These are phyloP conservation scores for Hansenula lynferdii DNA, from an alignment of 1,139 yeast species.

Conservation along the genomic window DNA sequence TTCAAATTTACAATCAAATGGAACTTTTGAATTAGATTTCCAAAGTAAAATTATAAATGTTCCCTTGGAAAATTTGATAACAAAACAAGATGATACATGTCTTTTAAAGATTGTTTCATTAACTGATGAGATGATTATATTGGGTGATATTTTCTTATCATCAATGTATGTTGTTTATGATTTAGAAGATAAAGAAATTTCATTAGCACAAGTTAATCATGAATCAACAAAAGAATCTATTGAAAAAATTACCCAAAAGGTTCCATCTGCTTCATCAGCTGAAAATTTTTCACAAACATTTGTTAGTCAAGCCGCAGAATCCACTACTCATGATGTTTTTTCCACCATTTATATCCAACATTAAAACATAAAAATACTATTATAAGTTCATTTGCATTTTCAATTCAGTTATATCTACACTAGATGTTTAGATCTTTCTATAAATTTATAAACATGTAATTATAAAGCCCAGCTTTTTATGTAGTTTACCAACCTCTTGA, in stretches of 20 bases:
- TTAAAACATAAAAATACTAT: no score
- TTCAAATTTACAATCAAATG: not conserved
- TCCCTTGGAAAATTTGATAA: constrained; percentile 38
- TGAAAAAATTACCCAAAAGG: constrained; percentile 32
- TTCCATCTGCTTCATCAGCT: no score
- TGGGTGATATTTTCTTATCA: constrained; percentile 74
- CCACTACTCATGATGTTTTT: no score
- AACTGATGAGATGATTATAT: constrained; percentile 28
- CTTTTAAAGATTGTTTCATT: constrained; percentile 25
- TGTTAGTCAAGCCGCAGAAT: no score
- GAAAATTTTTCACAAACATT: no score
- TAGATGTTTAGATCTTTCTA: no score
- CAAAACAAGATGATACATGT: constrained; percentile 21
- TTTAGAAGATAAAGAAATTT: constrained; percentile 55
- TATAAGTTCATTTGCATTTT: no score
- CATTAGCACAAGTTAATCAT: constrained; percentile 55
- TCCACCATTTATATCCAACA: no score
- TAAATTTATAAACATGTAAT: no score
- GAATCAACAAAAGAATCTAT: constrained; percentile 32
- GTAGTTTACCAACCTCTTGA: constrained; percentile 1
- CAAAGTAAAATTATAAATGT: constrained; percentile 44
- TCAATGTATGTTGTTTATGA: constrained; percentile 76
- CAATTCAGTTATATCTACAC: no score
- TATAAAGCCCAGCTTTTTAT: no score
- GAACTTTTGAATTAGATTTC: constrained; percentile 36